Percentiles rank a stretch among this genome's conserved stretches.
phyloP scores from a whole-genome alignment of 2,329 filamentous ascomycete genomes.

The Xylariaceae sp. region DNA sequence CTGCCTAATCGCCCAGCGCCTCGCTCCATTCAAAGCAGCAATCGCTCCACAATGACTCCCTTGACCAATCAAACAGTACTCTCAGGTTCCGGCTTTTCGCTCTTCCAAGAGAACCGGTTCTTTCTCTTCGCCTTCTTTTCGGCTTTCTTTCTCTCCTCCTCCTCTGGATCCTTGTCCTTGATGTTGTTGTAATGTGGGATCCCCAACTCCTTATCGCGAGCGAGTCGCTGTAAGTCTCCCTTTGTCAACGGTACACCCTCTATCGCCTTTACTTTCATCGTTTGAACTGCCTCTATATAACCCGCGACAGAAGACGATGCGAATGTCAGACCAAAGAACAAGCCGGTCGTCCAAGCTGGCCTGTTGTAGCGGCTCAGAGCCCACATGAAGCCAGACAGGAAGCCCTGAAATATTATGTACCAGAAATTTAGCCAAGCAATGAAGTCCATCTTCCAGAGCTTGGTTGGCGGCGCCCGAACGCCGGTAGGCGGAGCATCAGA shows the following conservation, averaged over 20 bases:
- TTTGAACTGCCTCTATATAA: slow-evolving; percentile 73
- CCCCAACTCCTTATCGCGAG: slow-evolving; percentile 60
- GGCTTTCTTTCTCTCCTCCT: slow-evolving; percentile 49
- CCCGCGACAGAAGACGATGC: slow-evolving; percentile 73
- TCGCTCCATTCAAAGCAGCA: too few species aligned
- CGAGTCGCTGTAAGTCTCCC: slow-evolving; percentile 58
- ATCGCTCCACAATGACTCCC: too few species aligned
- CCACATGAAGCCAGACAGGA: slow-evolving; percentile 85
- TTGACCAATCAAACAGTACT: slow-evolving; percentile 27
- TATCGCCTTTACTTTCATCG: slow-evolving; percentile 72
- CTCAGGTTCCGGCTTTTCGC: slow-evolving; percentile 28
- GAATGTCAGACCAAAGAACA: slow-evolving; percentile 79
- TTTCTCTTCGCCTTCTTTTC: slow-evolving; percentile 39
- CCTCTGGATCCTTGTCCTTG: slow-evolving; percentile 57
- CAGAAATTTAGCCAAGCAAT: slow-evolving; percentile 79
- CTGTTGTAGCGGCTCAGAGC: slow-evolving; percentile 73
- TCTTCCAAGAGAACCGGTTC: slow-evolving; percentile 23
- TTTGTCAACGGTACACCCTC: slow-evolving; percentile 73
- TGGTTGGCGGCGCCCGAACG: slow-evolving; percentile 69
- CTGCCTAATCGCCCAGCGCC: too few species aligned
- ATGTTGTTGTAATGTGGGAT: slow-evolving; percentile 66
- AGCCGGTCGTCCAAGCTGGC: slow-evolving; percentile 80
- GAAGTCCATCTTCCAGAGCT: slow-evolving; percentile 78
- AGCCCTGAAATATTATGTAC: slow-evolving; percentile 80
- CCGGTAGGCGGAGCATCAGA: slow-evolving; percentile 75